Conservation (phyloP, 768 basidiomycete genomes). For the Leccinellum luteum region DNA sequence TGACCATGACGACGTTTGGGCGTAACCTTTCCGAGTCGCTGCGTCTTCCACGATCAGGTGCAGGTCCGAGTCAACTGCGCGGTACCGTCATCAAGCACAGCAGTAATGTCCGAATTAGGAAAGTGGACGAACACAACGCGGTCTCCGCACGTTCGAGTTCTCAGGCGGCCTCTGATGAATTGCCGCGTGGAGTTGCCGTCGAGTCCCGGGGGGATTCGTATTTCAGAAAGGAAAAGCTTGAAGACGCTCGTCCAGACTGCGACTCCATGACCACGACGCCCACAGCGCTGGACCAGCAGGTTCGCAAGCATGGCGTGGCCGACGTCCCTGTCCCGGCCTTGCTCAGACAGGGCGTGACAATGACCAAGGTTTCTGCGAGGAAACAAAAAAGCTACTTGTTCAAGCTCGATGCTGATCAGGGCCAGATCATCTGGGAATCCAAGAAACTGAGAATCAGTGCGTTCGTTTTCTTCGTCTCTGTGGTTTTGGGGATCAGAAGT, state of each 20-base stretch:
- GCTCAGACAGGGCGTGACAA: conserved; percentile 61
- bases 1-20: conserved; percentile 26
- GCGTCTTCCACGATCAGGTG: background rate
- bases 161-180: background rate
- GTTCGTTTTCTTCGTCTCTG: conserved; percentile 23
- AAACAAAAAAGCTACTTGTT: conserved; percentile 72
- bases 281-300: conserved; percentile 7
- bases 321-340: conserved; percentile 55
- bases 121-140: conserved; percentile 3
- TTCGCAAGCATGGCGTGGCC: conserved; percentile 8
- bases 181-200: background rate
- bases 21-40: conserved; percentile 29
- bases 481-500: too few relatives aligned
- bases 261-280: background rate
- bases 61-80: too few relatives aligned
- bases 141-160: background rate
- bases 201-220: too few relatives aligned
- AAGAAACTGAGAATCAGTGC: conserved; percentile 64
- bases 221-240: too few relatives aligned
- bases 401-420: conserved; percentile 74
- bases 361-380: conserved; percentile 83
- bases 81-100: too few relatives aligned
- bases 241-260: background rate
- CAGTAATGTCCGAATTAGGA: conserved; percentile 23
- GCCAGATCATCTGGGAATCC: conserved; percentile 77